phyloP scores from a whole-genome alignment of 2,329 filamentous ascomycete species.

The Exophiala aquamarina region DNA sequence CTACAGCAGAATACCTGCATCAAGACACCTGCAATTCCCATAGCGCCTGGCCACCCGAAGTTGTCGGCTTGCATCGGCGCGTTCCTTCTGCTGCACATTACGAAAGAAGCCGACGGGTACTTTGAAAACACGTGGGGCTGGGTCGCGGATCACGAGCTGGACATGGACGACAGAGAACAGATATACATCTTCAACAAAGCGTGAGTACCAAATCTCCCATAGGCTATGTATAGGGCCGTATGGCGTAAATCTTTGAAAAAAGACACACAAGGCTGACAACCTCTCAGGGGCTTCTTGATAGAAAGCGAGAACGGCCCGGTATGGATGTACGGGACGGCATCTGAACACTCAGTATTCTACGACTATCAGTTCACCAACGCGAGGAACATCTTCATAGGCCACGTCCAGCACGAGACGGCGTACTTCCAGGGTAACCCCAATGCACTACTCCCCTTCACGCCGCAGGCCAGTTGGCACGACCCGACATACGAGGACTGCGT shows the following conservation, averaged over 20 bases:
- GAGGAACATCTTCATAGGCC: conserved; percentile 61
- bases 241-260: too few relatives aligned
- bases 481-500: conserved; percentile 51
- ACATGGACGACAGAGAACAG: conserved; percentile 46
- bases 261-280: conserved; percentile 6
- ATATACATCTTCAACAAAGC: conserved; percentile 63
- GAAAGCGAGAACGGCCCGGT: conserved; percentile 38
- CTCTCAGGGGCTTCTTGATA: conserved; percentile 42
- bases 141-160: conserved; percentile 36
- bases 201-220: too few relatives aligned
- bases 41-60: conserved; percentile 29
- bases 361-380: conserved; percentile 66
- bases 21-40: conserved; percentile 30
- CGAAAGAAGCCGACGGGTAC: conserved; percentile 48
- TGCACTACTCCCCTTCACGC: conserved; percentile 58
- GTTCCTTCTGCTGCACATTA: conserved; percentile 63
- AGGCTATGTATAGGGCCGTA: too few relatives aligned
- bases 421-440: conserved; percentile 69
- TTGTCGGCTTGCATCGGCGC: conserved; percentile 33
- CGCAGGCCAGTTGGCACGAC: conserved; percentile 46
- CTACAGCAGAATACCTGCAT: conserved; percentile 35
- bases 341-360: conserved; percentile 69
- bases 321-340: conserved; percentile 65
- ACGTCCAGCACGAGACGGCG: conserved; percentile 68
- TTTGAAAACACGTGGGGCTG: conserved; percentile 37